These are phyloP conservation scores for Alternaria gaisen DNA, from an alignment of 2,329 filamentous ascomycete species.

Conservation along the genomic window DNA sequence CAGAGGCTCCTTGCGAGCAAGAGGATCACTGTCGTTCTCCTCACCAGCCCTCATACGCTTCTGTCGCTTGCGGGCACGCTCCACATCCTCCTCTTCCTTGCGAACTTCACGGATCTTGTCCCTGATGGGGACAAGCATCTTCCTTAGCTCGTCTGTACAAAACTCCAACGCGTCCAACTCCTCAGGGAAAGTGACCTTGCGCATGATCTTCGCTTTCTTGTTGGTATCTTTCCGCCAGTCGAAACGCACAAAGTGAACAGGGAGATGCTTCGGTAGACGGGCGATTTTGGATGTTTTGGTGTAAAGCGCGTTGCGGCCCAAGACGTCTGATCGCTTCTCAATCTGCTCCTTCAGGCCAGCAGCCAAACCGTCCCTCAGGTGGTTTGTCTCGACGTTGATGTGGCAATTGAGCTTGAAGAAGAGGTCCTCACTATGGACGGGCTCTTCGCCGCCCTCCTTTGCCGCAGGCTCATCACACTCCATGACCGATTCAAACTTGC, in stretches of 20 bases:
- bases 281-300: constrained; percentile 92
- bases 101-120: constrained; percentile 95
- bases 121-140: constrained; percentile 85
- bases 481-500: constrained; percentile 78
- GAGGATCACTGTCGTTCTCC: constrained; percentile 58
- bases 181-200: constrained; percentile 94
- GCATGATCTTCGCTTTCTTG: constrained; percentile 99
- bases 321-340: constrained; percentile 82
- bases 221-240: constrained; percentile 96
- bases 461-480: constrained; percentile 85
- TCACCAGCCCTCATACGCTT: constrained; percentile 72
- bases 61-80: constrained; percentile 89
- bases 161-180: constrained; percentile 95
- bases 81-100: constrained; percentile 93
- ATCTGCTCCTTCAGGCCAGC: constrained; percentile 86
- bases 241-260: constrained; percentile 97
- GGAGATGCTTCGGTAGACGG: constrained; percentile 91
- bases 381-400: constrained; percentile 86
- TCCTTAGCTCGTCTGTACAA: constrained; percentile 88
- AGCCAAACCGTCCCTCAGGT: constrained; percentile 86
- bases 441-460: constrained; percentile 75
- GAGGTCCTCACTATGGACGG: constrained; percentile 71
- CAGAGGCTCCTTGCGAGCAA: constrained; percentile 58
- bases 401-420: constrained; percentile 97
- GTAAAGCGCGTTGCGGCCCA: constrained; percentile 82